Conservation (phyloP, 768 basidiomycete genomes). For the Calvatia gigantea region DNA sequence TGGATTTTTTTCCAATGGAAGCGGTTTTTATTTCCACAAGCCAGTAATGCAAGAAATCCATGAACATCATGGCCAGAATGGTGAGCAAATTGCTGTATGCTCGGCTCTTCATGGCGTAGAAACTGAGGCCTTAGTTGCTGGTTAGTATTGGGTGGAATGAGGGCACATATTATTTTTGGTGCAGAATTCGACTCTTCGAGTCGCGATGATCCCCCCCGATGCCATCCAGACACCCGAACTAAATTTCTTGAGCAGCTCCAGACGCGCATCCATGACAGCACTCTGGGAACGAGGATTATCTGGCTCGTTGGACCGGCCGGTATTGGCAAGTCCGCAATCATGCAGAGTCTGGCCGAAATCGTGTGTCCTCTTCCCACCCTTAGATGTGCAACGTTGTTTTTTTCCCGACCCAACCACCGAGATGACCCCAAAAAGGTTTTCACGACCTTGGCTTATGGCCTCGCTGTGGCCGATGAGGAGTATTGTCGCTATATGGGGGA, state of each 20-base stretch:
- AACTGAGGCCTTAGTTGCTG: no score
- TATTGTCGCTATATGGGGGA: not conserved
- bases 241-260: not conserved
- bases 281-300: not conserved
- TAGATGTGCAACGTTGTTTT: not conserved
- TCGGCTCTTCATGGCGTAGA: no score
- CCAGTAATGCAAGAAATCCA: no score
- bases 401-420: not conserved
- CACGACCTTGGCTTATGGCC: no score
- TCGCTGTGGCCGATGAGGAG: no score
- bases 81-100: no score
- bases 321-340: conserved; percentile 8
- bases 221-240: not conserved
- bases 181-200: not conserved
- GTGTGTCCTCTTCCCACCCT: not conserved
- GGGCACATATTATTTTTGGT: not conserved
- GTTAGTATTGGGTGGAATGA: not conserved
- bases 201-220: not conserved
- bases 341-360: not conserved
- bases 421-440: no score
- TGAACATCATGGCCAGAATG: no score
- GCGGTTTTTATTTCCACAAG: no score
- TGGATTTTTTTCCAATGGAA: no score
- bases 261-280: not conserved
- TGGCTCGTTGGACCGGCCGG: conserved; percentile 9